Base-by-base conservation (phyloP, 177 flowering plant genomes). In the Telopea speciosissima region DNA sequence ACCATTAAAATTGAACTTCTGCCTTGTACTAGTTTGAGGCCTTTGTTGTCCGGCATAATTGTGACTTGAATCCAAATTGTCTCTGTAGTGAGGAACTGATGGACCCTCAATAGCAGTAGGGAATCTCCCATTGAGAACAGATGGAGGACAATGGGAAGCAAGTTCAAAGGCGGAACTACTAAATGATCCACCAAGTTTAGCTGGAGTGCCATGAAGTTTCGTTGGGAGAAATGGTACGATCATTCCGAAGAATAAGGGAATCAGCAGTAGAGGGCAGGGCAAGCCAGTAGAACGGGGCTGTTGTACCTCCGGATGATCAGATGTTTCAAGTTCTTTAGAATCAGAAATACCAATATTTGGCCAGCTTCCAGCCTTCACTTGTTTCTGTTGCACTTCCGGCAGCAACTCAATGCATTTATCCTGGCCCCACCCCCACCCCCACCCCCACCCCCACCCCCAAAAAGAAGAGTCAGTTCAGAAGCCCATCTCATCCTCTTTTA, bases 341-440 rank as follows among this genome's bases (percentile, higher is more conserved):
- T 77, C 67, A 62, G 68, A 33, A 69, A n/a, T 62, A 24, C 70
- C 68, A 24, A 17, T 65, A 21, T 78, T 86, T 36, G 78, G 80
- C 56, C 84, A 63, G 56, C 71, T 82, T 64, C 95, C 97, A 75
- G 76, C 65, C 79, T 81, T 89, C 16, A 89, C 24, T 69, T 87
- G 83, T 69, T 81, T 86, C 70, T 76, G 90, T 73, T 88, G 86
- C 49, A 82, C 83, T 77, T 88, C 88, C 36, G 98, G 98, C 66
- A 96, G 85, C 86, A 93, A 76, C 72, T 86, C 89, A 21, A 93
- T 65, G 75, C 88, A 75, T 74, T 81, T 87, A 61, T 84, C 88
- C 99, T 96, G 89, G n/a, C n/a, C n/a, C n/a, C n/a, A n/a, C n/a
- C n/a, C n/a, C n/a, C n/a, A n/a, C n/a, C n/a, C n/a, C n/a, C n/a